Evolutionary conservation across 495 filamentous ascomycete species (phyloP), one percentile per base, ranked within the genome.

Genomic region (Neurospora cerealis): DNA sequence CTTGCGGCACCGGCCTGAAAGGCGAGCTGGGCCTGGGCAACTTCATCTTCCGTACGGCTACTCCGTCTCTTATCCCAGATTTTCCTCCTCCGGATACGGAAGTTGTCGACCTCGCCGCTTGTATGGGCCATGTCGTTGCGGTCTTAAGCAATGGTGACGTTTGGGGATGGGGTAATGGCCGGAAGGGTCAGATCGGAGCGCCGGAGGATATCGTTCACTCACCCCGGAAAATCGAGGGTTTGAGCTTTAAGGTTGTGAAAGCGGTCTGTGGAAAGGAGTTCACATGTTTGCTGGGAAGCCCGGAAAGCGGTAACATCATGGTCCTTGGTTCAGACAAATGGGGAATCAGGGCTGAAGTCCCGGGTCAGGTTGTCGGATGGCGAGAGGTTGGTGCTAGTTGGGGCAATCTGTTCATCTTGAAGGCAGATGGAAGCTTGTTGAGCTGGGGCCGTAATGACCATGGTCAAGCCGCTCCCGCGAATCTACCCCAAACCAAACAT

Each of bases 161-260:
- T 2, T 97, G 91, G 80, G 96, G 95, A 3, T 98, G 96, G 96
- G 96, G 96, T 2, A 90, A 85, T 74, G 89, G 90, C 7, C 86
- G 94, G 37, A 94, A 97, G 82, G 94, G 94, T 0, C 95, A 98
- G 79, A 80, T 98, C 0, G 94, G 93, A 5, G 62, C 41, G 21
- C 76, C 85, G 13, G 81, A 76, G 13, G 84, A 75, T 0, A 83
- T 89, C 38, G 81, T 90, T 8, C 86, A 83, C 80, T 74, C 74
- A 32, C 95, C 95, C 13, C 83, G 85, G 5, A 88, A 83, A 78
- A 84, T 98, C 42, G 75, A 79, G 34, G 83, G 77, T n/a, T 80
- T 88, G 69, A 79, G 72, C 76, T 96, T 90, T 75, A 74, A 72
- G 73, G 89, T 88, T 17, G 79, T 80, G 32, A 86, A 81, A 77